phyloP scores from a whole-genome alignment of 495 filamentous ascomycete species.

The Friedmanniomyces simplex region DNA sequence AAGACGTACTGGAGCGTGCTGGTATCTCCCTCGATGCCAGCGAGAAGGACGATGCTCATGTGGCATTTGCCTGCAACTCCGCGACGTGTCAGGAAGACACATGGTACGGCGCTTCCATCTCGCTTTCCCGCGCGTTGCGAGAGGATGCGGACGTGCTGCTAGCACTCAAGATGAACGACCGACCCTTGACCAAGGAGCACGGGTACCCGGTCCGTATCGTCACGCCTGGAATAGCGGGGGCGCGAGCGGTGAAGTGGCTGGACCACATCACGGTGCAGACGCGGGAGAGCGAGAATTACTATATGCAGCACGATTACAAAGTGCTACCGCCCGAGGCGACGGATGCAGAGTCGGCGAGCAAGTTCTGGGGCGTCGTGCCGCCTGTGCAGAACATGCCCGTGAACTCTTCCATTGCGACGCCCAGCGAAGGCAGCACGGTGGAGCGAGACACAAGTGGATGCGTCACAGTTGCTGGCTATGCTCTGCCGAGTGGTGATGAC shows the following conservation, averaged over 20 bases:
- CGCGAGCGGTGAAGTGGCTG: constrained; percentile 34
- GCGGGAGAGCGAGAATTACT: constrained; percentile 27
- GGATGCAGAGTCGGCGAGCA: constrained; percentile 35
- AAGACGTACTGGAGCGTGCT: constrained; percentile 42
- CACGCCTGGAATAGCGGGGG: constrained; percentile 31
- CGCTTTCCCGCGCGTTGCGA: constrained; percentile 39
- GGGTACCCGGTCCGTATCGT: constrained; percentile 32
- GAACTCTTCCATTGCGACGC: constrained; percentile 44
- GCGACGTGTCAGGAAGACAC: constrained; percentile 43
- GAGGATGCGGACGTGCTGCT: constrained; percentile 42
- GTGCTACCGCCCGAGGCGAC: constrained; percentile 29
- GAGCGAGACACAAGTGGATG: constrained; percentile 28
- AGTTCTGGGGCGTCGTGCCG: constrained; percentile 31
- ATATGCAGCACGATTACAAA: constrained; percentile 34
- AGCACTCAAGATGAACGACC: constrained; percentile 39
- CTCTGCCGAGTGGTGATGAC: constrained; percentile 42
- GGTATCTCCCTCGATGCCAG: constrained; percentile 23
- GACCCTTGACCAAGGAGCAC: constrained; percentile 25
- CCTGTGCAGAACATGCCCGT: constrained; percentile 33
- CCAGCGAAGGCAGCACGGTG: constrained; percentile 34
- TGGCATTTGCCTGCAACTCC: constrained; percentile 44
- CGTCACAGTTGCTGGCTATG: constrained; percentile 46
- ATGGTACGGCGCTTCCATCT: constrained; percentile 47
- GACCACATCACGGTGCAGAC: constrained; percentile 30
- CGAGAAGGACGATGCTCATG: constrained; percentile 32